phyloP scores from a whole-genome alignment of 805 yeast species.

The Starmerella floricola region DNA sequence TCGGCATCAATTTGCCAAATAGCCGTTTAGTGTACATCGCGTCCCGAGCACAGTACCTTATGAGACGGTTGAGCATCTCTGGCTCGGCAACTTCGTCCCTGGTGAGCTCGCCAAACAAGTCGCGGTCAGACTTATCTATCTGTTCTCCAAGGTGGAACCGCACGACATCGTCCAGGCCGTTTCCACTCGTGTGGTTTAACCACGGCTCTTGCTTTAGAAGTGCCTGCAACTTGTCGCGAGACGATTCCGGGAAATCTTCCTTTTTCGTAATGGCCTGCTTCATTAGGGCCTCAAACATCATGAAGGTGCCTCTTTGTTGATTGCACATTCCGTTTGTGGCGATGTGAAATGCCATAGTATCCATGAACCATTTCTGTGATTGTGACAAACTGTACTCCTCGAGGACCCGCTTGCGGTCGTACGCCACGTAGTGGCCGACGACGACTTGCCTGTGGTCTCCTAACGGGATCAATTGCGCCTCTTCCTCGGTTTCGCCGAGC shows the following conservation, averaged over 20 bases:
- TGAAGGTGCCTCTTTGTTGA: constrained; percentile 72
- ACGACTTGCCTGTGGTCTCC: constrained; percentile 50
- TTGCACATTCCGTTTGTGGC: constrained; percentile 89
- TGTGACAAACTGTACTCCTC: constrained; percentile 68
- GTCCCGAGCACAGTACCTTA: constrained; percentile 77
- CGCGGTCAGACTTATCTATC: constrained; percentile 57
- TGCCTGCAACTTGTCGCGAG: constrained; percentile 23
- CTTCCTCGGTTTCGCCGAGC: constrained; percentile 38
- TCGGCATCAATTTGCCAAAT: constrained; percentile 55
- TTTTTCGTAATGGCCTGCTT: not conserved
- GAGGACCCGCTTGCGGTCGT: constrained; percentile 71
- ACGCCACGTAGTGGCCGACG: constrained; percentile 83
- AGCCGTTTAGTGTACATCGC: constrained; percentile 65
- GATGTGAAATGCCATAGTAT: constrained; percentile 85
- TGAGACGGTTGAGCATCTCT: constrained; percentile 40
- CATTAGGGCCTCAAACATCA: constrained; percentile 26
- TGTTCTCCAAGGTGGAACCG: constrained; percentile 58
- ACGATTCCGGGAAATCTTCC: not conserved
- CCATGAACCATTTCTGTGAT: constrained; percentile 68
- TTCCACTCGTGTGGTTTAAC: constrained; percentile 64
- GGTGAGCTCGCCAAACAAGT: constrained; percentile 46
- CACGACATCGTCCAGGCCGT: constrained; percentile 70
- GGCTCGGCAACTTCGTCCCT: constrained; percentile 42
- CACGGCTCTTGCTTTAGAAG: constrained; percentile 65
- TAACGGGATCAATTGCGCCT: constrained; percentile 61